These are phyloP conservation scores for Ichthyophonus hoferi DNA, from an alignment of 208 protist genomes.

Conservation along the genomic window DNA sequence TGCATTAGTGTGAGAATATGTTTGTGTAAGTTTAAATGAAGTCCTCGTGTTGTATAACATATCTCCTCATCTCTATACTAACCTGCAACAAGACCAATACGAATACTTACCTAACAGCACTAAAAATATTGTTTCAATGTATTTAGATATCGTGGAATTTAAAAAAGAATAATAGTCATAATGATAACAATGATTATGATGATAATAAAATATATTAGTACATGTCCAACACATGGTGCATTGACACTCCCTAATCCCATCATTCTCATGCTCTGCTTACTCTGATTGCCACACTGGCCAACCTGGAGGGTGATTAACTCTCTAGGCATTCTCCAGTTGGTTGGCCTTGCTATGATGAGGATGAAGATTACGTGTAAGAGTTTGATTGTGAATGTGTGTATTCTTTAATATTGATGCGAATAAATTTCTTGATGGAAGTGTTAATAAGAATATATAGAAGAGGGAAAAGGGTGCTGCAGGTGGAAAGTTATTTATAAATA, in stretches of 20 bases:
- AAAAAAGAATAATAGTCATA: neutral
- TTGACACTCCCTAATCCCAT: neutral
- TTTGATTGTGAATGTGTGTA: too few relatives aligned
- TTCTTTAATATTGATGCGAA: too few relatives aligned
- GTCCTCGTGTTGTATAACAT: neutral
- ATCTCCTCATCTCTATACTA: neutral
- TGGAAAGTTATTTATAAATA: too few relatives aligned
- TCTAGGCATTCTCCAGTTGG: constrained; percentile 88
- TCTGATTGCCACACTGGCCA: constrained; percentile 94
- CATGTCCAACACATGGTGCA: neutral
- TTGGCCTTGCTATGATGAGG: too few relatives aligned
- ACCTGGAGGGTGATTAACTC: constrained; percentile 98
- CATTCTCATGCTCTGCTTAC: constrained; percentile 44
- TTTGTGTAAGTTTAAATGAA: neutral
- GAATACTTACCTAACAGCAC: neutral
- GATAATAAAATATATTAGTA: neutral
- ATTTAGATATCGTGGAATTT: neutral
- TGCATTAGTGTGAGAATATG: neutral
- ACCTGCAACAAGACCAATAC: neutral
- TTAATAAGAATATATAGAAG: too few relatives aligned
- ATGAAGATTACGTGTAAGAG: too few relatives aligned
- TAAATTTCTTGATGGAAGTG: too few relatives aligned
- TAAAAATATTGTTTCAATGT: neutral
- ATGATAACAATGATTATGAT: neutral
- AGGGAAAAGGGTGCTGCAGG: too few relatives aligned